A percentile compares a stretch with the other conserved stretches of the same genome.
Conservation (phyloP, 768 basidiomycete genomes). For the Tremella yokohamensis region DNA sequence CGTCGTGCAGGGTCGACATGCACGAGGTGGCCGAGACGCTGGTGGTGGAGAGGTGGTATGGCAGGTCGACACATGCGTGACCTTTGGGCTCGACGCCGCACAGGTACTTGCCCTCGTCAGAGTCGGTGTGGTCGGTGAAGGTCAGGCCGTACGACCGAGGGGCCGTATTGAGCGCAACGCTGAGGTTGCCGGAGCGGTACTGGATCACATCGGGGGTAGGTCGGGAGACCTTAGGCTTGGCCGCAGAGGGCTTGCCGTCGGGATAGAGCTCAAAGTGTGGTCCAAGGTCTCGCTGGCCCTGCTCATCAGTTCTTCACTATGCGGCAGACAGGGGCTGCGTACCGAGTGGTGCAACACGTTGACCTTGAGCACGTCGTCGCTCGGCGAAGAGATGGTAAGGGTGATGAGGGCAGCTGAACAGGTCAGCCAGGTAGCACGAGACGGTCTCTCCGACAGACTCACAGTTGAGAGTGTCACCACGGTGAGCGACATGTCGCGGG, state of each 20-base stretch:
- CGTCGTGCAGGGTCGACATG: conserved; percentile 56
- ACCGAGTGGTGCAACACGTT: background rate
- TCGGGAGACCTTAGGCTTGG: conserved; percentile 54
- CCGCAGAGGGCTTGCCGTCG: conserved; percentile 55
- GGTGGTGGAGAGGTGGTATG: conserved; percentile 46
- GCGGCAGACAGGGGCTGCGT: background rate
- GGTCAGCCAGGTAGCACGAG: conserved; percentile 10
- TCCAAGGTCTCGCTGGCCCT: conserved; percentile 17
- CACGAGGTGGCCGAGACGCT: conserved; percentile 56
- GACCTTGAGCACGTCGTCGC: conserved; percentile 49
- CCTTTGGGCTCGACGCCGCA: conserved; percentile 29
- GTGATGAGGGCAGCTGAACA: conserved; percentile 52
- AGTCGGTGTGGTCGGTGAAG: conserved; percentile 1
- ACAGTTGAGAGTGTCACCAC: conserved; percentile 52
- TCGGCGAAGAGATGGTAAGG: conserved; percentile 50
- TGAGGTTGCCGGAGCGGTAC: conserved; percentile 33
- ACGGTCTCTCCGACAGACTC: conserved; percentile 6
- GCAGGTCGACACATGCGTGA: conserved; percentile 46
- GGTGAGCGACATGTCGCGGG: conserved; percentile 32
- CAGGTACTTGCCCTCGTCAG: conserved; percentile 21
- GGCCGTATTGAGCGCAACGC: conserved; percentile 13
- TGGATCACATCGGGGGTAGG: conserved; percentile 31
- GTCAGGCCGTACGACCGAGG: conserved; percentile 22
- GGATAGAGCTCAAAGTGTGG: conserved; percentile 64
- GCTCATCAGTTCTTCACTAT: background rate